These are phyloP conservation scores for Eurotiales sp. DNA, from an alignment of 2,329 filamentous ascomycete species.

Conservation along the genomic window DNA sequence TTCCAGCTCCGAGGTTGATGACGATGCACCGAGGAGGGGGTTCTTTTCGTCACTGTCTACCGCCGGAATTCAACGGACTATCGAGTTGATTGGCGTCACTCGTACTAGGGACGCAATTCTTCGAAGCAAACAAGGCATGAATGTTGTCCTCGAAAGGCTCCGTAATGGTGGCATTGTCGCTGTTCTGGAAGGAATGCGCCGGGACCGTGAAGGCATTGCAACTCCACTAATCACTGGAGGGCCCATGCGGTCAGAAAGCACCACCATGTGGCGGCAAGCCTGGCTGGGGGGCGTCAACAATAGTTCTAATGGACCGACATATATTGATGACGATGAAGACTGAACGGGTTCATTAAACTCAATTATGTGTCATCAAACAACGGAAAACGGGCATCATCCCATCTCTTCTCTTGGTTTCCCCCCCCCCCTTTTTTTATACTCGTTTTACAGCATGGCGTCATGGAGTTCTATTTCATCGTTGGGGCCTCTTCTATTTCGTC, in stretches of 20 bases:
- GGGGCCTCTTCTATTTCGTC: background rate
- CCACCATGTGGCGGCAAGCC: slow-evolving; percentile 20
- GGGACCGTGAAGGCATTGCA: slow-evolving; percentile 48
- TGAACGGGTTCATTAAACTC: slow-evolving; percentile 14
- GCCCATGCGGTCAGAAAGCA: slow-evolving; percentile 40
- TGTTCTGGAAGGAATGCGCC: slow-evolving; percentile 67
- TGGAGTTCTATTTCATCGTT: slow-evolving; percentile 9
- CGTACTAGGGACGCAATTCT: slow-evolving; percentile 58
- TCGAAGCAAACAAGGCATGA: slow-evolving; percentile 64
- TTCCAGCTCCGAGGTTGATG: slow-evolving; percentile 41
- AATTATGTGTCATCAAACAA: background rate
- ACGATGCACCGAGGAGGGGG: slow-evolving; percentile 51
- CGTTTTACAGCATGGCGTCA: slow-evolving; percentile 15
- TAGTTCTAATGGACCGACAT: slow-evolving; percentile 19
- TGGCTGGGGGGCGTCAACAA: slow-evolving; percentile 35
- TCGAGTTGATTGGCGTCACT: slow-evolving; percentile 60
- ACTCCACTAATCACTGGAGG: slow-evolving; percentile 23
- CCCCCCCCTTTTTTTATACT: too few species aligned
- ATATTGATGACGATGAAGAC: slow-evolving; percentile 28
- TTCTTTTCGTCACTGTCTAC: slow-evolving; percentile 60
- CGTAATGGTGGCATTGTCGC: slow-evolving; percentile 63
- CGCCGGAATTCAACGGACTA: slow-evolving; percentile 58
- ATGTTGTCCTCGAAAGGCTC: slow-evolving; percentile 60
- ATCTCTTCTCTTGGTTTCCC: slow-evolving; percentile 10
- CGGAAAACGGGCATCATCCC: slow-evolving; percentile 8